Evolutionary conservation across 2,329 filamentous ascomycete genomes (phyloP).

Genomic region (Beauveria asiatica): DNA sequence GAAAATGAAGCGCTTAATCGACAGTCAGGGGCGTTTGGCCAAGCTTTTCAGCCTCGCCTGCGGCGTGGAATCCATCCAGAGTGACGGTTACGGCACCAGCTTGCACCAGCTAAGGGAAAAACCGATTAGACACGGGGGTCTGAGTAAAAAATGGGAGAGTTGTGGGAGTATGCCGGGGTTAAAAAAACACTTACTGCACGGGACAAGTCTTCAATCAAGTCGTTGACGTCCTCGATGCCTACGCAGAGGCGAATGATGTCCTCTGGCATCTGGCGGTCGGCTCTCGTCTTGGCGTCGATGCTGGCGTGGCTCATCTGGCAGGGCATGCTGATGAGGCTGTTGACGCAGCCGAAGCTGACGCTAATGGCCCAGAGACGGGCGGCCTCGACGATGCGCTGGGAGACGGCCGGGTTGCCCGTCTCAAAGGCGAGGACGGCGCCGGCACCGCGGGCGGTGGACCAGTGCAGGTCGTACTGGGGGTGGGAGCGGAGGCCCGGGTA

Average conservation of each 20-base stretch:
- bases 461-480: slow-evolving; percentile 92
- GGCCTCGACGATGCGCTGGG: slow-evolving; percentile 88
- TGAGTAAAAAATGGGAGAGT: too few species aligned
- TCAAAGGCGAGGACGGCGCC: slow-evolving; percentile 95
- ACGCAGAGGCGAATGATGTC: slow-evolving; percentile 94
- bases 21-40: slow-evolving; percentile 22
- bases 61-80: slow-evolving; percentile 70
- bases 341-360: slow-evolving; percentile 96
- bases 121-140: slow-evolving; percentile 17
- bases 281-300: slow-evolving; percentile 88
- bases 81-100: slow-evolving; percentile 86
- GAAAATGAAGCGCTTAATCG: slow-evolving; percentile 12
- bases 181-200: slow-evolving; percentile 62
- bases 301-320: slow-evolving; percentile 99
- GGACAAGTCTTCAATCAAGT: slow-evolving; percentile 86
- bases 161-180: not conserved
- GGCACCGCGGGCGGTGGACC: slow-evolving; percentile 88
- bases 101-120: slow-evolving; percentile 63
- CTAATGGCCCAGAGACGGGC: slow-evolving; percentile 90
- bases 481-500: slow-evolving; percentile 93
- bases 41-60: slow-evolving; percentile 25
- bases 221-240: slow-evolving; percentile 86
- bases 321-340: slow-evolving; percentile 97
- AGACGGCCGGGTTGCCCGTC: slow-evolving; percentile 75
- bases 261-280: slow-evolving; percentile 86